Evolutionary conservation across 2,329 filamentous ascomycete genomes (phyloP).

Genomic region (Akanthomyces uredinophilus): DNA sequence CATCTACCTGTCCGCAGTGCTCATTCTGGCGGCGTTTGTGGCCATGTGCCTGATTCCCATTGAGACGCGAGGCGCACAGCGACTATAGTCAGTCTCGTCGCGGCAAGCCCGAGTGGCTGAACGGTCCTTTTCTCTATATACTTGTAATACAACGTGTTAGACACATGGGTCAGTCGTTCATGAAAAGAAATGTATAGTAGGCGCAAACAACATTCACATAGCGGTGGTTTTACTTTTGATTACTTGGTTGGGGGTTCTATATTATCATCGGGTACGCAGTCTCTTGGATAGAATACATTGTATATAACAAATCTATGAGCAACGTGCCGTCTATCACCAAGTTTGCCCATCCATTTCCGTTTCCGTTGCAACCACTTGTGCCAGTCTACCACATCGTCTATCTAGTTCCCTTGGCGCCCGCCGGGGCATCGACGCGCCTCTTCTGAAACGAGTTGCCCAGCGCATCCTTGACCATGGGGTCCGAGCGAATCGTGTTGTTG

Average conservation of each 20-base stretch:
- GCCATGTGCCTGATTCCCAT: slow-evolving; percentile 58
- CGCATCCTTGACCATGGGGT: slow-evolving; percentile 78
- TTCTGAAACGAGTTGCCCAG: slow-evolving; percentile 63
- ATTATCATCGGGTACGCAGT: not conserved
- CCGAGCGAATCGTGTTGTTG: slow-evolving; percentile 74
- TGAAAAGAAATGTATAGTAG: not conserved
- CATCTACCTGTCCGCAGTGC: slow-evolving; percentile 50
- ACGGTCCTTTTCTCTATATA: not conserved
- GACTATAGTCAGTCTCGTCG: slow-evolving; percentile 36
- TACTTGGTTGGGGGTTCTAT: not conserved
- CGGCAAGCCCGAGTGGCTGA: not conserved
- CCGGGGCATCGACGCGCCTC: slow-evolving; percentile 56
- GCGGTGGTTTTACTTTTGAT: not conserved
- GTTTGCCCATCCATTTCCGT: not conserved
- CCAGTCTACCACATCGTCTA: slow-evolving; percentile 22
- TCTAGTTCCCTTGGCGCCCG: slow-evolving; percentile 52
- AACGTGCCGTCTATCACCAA: not conserved
- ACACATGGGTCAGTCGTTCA: not conserved
- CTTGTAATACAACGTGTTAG: not conserved
- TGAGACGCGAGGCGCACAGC: slow-evolving; percentile 56
- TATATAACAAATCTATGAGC: not conserved
- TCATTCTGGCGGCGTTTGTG: slow-evolving; percentile 56
- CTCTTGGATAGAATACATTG: slow-evolving; percentile 1
- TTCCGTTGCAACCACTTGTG: not conserved
- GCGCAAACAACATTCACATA: not conserved